Base-by-base conservation (phyloP, 202 grass and related monocot species). In the Dendrocalamus latiflorus region DNA sequence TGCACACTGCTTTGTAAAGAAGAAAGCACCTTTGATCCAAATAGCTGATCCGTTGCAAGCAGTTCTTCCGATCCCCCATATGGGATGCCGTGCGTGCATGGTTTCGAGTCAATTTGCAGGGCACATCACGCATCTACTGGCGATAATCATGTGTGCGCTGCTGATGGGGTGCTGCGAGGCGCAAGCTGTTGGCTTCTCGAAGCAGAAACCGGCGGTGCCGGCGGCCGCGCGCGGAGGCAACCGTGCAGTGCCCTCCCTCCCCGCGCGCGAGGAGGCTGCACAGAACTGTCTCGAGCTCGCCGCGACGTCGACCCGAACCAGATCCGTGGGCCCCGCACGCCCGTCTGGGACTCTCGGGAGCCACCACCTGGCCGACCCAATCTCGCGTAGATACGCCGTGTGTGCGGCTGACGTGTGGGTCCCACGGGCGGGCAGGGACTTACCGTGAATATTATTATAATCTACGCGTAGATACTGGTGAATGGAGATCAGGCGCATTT, bases 261-360 rank as follows among this genome's bases (percentile, higher is more conserved):
- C 17, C 38, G 4, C 39, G 38, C 38, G 34, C 18, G 36, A 4
- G 17, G 38, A 36, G 78, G 54, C 75, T 6, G 43, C 39, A 42
- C 51, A 18, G 68, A 76, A 76, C 43, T 39, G 70, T 89, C 62
- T 81, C 53, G 69, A 70, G 30, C 74, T 79, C 53, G 33, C 79
- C 34, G 28, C 45, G 73, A 82, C 66, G 28, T 9, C 61, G 68
- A 84, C 75, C 1, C 51, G n/a, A 21, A 11, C 53, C 78, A 14
- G 72, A 58, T 74, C 26, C 22, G 8, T 3, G 16, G 75, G n/a
- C n/a, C n/a, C n/a, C n/a, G n/a, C n/a, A n/a, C n/a, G n/a, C n/a
- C n/a, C n/a, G n/a, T n/a, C n/a, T n/a, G n/a, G n/a, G n/a, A n/a
- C n/a, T n/a, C n/a, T n/a, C n/a, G n/a, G n/a, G n/a, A n/a, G n/a